Conservation (phyloP, 306 rosid species). For the Cicer cuneatum region DNA sequence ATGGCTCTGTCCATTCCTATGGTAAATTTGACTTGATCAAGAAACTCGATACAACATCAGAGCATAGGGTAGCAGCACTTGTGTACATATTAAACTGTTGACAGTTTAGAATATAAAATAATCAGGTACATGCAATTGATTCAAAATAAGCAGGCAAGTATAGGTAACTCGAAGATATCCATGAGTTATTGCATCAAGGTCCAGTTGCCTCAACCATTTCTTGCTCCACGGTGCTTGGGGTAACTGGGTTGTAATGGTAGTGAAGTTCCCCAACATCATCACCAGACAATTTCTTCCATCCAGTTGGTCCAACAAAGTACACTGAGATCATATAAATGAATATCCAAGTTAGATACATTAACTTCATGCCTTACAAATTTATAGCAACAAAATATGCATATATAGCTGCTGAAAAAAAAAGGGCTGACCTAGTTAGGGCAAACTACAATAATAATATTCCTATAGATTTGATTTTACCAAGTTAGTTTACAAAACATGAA, state of each 20-base stretch:
- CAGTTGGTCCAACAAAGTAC: conserved; percentile 78
- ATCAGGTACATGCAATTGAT: conserved; percentile 39
- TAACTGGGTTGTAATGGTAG: conserved; percentile 72
- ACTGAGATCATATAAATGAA: conserved; percentile 54
- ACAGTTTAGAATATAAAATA: conserved; percentile 29
- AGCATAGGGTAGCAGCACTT: conserved; percentile 20
- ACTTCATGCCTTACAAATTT: conserved; percentile 15
- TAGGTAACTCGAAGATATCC: conserved; percentile 21
- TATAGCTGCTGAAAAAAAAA: conserved; percentile 19
- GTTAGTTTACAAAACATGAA: conserved; percentile 21
- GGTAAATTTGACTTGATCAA: conserved; percentile 32
- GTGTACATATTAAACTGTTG: conserved; percentile 29
- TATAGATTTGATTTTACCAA: conserved; percentile 21
- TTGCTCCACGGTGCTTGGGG: conserved; percentile 79
- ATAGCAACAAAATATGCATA: conserved; percentile 22
- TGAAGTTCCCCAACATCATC: conserved; percentile 94
- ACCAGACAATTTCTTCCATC: conserved; percentile 91
- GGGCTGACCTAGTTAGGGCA: background rate
- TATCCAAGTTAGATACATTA: conserved; percentile 28
- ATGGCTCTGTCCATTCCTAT: conserved; percentile 2
- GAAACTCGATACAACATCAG: conserved; percentile 18
- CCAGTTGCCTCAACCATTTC: conserved; percentile 87
- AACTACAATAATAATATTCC: background rate
- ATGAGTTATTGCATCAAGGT: conserved; percentile 46
- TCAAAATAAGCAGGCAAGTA: conserved; percentile 34